Conservation (phyloP, 1,139 yeast genomes). For the Yamadazyma mexicana region DNA sequence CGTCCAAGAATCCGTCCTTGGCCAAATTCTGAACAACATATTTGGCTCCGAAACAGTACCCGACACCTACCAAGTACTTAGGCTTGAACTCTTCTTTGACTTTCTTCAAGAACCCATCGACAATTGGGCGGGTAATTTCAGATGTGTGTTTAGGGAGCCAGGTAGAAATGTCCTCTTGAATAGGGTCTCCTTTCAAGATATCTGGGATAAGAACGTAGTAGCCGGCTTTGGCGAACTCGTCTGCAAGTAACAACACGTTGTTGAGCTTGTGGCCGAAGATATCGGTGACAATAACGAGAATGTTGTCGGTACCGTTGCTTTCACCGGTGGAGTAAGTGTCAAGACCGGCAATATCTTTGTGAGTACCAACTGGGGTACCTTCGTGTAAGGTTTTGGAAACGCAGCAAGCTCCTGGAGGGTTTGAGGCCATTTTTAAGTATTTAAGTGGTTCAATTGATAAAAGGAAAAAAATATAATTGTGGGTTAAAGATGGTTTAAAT, state of each 20-base stretch:
- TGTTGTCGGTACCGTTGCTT: conserved; percentile 35
- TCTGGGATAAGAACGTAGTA: conserved; percentile 75
- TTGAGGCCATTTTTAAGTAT: conserved; percentile 48
- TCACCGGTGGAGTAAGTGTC: conserved; percentile 59
- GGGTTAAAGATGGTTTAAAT: too few relatives aligned
- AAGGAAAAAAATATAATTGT: too few relatives aligned
- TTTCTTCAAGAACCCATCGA: conserved; percentile 42
- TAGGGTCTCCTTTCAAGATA: conserved; percentile 59
- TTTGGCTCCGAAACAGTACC: conserved; percentile 87
- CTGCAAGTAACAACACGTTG: conserved; percentile 68
- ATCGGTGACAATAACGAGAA: conserved; percentile 68
- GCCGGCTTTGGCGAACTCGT: conserved; percentile 56
- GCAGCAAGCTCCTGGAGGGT: conserved; percentile 55
- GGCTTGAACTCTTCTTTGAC: conserved; percentile 49
- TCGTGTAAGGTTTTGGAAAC: conserved; percentile 43
- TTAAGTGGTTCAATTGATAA: neutral
- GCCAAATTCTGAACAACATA: conserved; percentile 56
- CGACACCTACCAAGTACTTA: conserved; percentile 58
- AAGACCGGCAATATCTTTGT: conserved; percentile 42
- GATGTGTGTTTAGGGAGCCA: conserved; percentile 61
- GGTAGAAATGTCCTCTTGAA: conserved; percentile 22
- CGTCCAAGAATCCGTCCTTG: conserved; percentile 48
- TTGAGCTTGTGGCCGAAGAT: conserved; percentile 59
- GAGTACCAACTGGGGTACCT: conserved; percentile 50
- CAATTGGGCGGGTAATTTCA: conserved; percentile 40